phyloP scores from a whole-genome alignment of 345 rosid genomes.

The Boechera divaricarpa region DNA sequence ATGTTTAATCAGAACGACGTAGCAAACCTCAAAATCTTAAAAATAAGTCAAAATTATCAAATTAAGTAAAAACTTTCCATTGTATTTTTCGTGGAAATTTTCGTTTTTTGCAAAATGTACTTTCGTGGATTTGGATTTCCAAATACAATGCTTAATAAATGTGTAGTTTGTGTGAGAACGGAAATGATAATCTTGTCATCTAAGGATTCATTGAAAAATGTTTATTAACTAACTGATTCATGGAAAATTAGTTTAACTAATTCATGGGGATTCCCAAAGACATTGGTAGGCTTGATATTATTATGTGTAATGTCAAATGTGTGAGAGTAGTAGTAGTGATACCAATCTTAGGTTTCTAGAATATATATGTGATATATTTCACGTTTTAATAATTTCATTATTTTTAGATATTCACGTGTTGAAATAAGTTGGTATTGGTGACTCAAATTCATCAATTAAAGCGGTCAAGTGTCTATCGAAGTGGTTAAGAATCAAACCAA shows the following conservation, averaged over 20 bases:
- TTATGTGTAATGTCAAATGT: neutral
- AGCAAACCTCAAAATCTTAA: no score
- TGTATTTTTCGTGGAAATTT: neutral
- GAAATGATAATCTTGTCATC: neutral
- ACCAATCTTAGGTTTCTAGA: neutral
- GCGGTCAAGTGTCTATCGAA: no score
- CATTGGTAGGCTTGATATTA: neutral
- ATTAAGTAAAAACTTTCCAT: no score
- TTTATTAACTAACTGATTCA: neutral
- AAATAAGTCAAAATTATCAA: no score
- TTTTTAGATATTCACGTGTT: neutral
- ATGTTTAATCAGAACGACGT: no score
- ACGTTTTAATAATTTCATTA: neutral
- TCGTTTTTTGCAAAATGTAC: neutral
- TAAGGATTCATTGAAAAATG: neutral
- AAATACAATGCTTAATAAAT: neutral
- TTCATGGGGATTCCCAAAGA: neutral
- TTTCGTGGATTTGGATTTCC: neutral
- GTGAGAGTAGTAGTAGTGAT: neutral
- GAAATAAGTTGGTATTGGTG: no score
- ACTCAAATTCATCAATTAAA: no score
- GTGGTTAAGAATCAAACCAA: no score
- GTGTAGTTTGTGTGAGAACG: neutral
- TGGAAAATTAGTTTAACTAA: constrained; percentile 12
- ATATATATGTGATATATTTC: neutral